Base-by-base conservation (phyloP, 2,329 filamentous ascomycete genomes). In the Cadophora sp. region DNA sequence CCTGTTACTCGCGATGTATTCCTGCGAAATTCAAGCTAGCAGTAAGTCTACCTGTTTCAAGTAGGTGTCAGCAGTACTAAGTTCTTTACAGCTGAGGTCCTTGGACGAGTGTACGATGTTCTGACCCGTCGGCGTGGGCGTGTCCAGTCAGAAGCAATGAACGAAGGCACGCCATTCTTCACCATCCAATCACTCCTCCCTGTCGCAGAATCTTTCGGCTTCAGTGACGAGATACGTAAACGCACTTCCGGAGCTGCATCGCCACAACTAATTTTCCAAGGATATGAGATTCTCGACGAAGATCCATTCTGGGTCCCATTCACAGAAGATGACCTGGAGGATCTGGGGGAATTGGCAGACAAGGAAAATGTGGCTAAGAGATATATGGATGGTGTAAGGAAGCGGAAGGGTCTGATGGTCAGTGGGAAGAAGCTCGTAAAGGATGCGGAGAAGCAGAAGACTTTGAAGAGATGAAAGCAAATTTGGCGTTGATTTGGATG, bases 271-370 rank as follows among this genome's bases (percentile, higher is more conserved):
- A 91, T 97, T 69, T 99, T 98, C 78, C 88, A 92, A 8, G 96
- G 96, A 0, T 99, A 94, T 77, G 93, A 97, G 80, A 87, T 97
- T 74, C 84, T 98, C 1, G 94, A 98, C 78, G 91, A 97, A 81
- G 96, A 99, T 82, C 96, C 96, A 0, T 97, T 97, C 83, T 99
- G 96, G 96, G 94, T 97, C 58, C 96, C 96, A 1, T 94, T 93
- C 72, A 98, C 95, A 0, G 96, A 98, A 78, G 96, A 98, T 79
- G 93, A 99, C 77, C 81, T 99, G 62, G 96, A 99, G 84, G 96
- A 99, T 83, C 82, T 99, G 69, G 96, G 96, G 29, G 95, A 98
- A 83, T 83, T 95, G 78, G 96, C 93, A 4, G 96, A 99, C 81
- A 88, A 88, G 77, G 96, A 98, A 84, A 98, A 97, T 81, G 92